phyloP scores from a whole-genome alignment of 768 basidiomycete genomes.

The Leccinum broughii region DNA sequence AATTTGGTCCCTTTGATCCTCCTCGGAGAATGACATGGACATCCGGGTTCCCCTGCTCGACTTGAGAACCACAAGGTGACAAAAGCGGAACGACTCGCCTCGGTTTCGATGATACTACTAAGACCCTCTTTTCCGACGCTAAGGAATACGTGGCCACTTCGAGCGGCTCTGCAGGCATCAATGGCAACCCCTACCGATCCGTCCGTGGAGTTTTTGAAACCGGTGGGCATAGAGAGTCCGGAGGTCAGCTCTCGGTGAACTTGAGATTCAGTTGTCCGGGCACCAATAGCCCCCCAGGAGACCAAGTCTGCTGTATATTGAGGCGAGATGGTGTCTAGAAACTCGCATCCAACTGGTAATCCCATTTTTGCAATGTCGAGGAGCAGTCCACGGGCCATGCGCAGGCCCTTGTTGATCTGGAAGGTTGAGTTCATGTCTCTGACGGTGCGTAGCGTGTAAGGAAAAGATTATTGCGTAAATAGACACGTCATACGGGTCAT shows the following conservation, averaged over 20 bases:
- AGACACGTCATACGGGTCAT: slow-evolving; percentile 63
- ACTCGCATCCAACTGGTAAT: slow-evolving; percentile 94
- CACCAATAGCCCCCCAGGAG: slow-evolving; percentile 96
- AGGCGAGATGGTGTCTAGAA: slow-evolving; percentile 74
- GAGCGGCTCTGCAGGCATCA: slow-evolving; percentile 93
- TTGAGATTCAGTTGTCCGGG: slow-evolving; percentile 89
- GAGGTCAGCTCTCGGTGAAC: slow-evolving; percentile 89
- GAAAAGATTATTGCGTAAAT: background rate
- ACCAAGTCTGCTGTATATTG: slow-evolving; percentile 95
- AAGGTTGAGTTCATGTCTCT: slow-evolving; percentile 84
- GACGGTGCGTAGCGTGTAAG: background rate
- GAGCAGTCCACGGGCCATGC: slow-evolving; percentile 82
- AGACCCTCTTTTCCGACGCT: slow-evolving; percentile 96
- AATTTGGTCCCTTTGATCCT: slow-evolving; percentile 88
- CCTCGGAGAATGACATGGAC: slow-evolving; percentile 96
- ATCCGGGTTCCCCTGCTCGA: slow-evolving; percentile 75
- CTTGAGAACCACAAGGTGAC: slow-evolving; percentile 5
- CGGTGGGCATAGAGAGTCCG: slow-evolving; percentile 91
- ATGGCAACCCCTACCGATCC: slow-evolving; percentile 89
- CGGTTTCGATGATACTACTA: slow-evolving; percentile 93
- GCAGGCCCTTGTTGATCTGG: slow-evolving; percentile 96
- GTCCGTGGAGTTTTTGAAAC: slow-evolving; percentile 99
- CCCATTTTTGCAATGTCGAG: slow-evolving; percentile 90
- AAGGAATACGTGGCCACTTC: slow-evolving; percentile 90
- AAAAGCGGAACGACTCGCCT: slow-evolving; percentile 43